Evolutionary conservation across 495 filamentous ascomycete species (phyloP).

Genomic region (Cenococcum geophilum): DNA sequence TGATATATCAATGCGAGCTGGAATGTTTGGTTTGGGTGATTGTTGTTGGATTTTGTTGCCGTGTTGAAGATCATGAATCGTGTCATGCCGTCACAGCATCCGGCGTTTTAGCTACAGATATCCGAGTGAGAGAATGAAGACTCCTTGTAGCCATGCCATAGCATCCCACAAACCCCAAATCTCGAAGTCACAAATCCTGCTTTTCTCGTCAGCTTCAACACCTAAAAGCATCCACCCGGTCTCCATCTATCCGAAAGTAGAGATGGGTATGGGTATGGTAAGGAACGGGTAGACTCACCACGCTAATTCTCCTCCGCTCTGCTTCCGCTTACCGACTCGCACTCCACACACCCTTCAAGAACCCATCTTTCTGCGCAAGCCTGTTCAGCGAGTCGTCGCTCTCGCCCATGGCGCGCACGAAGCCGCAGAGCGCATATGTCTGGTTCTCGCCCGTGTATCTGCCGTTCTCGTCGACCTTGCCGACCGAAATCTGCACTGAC

Average conservation of each 20-base stretch:
- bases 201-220: slow-evolving; percentile 10
- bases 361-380: slow-evolving; percentile 88
- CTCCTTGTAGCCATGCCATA: slow-evolving; percentile 13
- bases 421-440: slow-evolving; percentile 93
- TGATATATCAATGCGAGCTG: background rate
- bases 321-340: slow-evolving; percentile 62
- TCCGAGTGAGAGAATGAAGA: background rate
- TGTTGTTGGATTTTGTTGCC: slow-evolving; percentile 3
- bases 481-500: slow-evolving; percentile 43
- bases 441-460: slow-evolving; percentile 96
- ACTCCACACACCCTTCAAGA: slow-evolving; percentile 94
- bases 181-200: slow-evolving; percentile 9
- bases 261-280: no score
- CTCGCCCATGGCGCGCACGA: slow-evolving; percentile 97
- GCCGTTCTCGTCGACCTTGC: slow-evolving; percentile 58
- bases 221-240: slow-evolving; percentile 4
- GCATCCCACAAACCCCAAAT: background rate
- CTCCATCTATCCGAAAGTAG: no score
- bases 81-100: slow-evolving; percentile 2
- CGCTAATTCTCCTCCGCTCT: slow-evolving; percentile 9
- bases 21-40: background rate
- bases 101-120: background rate
- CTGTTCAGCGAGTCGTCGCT: slow-evolving; percentile 94
- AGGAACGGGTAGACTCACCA: slow-evolving; percentile 9
- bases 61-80: background rate